Conservation (phyloP, 331 rosid species). For the Malus hybrid region DNA sequence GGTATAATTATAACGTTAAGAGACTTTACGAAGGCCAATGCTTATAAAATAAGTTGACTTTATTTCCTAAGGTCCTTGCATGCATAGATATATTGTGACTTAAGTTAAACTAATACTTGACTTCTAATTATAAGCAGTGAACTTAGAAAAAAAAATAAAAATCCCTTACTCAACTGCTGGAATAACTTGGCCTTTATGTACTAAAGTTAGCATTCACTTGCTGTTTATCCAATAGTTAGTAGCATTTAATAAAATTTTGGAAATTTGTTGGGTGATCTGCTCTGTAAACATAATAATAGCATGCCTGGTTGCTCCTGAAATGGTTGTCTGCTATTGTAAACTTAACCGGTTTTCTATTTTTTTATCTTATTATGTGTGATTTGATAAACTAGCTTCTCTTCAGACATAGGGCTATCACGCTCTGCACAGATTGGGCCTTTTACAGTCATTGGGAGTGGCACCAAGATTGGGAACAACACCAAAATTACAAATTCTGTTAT, state of each 20-base stretch:
- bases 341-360: not conserved
- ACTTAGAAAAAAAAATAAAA: not conserved
- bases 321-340: not conserved
- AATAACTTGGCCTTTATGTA: not conserved
- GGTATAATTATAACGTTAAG: not conserved
- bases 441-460: conserved; percentile 79
- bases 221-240: not conserved
- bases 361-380: conserved; percentile 8
- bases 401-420: conserved; percentile 73
- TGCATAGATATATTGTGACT: no score
- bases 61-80: not conserved
- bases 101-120: not conserved
- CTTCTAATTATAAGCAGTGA: not conserved
- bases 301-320: not conserved
- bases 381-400: conserved; percentile 20
- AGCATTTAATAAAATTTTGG: not conserved
- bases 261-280: not conserved
- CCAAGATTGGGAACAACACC: conserved; percentile 64
- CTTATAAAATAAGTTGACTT: not conserved
- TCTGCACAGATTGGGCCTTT: conserved; percentile 79
- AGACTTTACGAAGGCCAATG: not conserved
- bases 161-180: not conserved
- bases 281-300: not conserved
- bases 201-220: not conserved
- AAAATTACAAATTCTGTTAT: conserved; percentile 69